A percentile compares a stretch with the other conserved stretches of the same genome.
Evolutionary conservation across 2,329 filamentous ascomycete species (phyloP).

Genomic region (Hymenoscyphus albidus): DNA sequence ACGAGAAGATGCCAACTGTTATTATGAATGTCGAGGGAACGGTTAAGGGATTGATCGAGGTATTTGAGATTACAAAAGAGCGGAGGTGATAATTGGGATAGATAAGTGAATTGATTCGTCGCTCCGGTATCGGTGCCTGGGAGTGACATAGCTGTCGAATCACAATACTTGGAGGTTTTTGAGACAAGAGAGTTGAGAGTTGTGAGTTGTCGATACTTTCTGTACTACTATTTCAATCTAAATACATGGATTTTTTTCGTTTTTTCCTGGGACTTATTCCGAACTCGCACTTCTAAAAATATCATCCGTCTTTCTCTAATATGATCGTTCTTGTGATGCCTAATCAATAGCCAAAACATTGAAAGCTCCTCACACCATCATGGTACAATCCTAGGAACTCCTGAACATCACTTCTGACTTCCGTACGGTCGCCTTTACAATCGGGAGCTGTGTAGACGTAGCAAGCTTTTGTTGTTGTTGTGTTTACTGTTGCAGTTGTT

Average conservation of each 20-base stretch:
- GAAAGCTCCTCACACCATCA: conserved; percentile 1
- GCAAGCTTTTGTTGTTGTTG: not conserved
- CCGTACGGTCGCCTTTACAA: not conserved
- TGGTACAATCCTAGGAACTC: not conserved
- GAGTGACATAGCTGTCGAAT: not conserved
- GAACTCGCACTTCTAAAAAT: not conserved
- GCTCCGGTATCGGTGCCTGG: not conserved
- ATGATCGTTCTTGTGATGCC: not conserved
- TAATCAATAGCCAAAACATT: conserved; percentile 1
- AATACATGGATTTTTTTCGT: not conserved
- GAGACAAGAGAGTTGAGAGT: conserved; percentile 1
- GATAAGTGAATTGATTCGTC: not conserved
- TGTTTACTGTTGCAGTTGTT: not conserved
- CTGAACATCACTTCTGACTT: conserved; percentile 4
- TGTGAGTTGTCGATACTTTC: not conserved
- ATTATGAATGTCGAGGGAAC: conserved; percentile 85
- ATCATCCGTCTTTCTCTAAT: not conserved
- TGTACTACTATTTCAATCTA: not conserved
- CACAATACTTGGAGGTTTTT: not conserved
- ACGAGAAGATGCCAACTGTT: conserved; percentile 78
- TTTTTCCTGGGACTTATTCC: not conserved
- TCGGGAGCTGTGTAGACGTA: not conserved
- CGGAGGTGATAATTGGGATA: conserved; percentile 32
- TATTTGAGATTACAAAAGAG: conserved; percentile 69
- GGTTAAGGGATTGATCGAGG: conserved; percentile 72